phyloP scores from a whole-genome alignment of 306 rosid species.

The Castanea crenata region DNA sequence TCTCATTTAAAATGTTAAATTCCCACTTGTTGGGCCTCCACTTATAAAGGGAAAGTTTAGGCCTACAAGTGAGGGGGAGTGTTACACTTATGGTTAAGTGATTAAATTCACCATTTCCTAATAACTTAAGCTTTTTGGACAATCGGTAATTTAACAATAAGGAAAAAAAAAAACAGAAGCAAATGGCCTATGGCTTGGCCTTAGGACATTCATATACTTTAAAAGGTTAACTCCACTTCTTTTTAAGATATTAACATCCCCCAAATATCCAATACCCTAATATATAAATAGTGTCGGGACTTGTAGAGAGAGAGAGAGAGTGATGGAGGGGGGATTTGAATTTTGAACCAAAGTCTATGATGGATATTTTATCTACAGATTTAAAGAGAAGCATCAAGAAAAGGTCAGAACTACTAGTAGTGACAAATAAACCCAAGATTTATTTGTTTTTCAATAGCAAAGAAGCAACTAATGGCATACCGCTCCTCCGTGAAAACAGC shows the following conservation, averaged over 20 bases:
- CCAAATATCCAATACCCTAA: background rate
- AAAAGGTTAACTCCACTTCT: background rate
- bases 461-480: slow-evolving; percentile 39
- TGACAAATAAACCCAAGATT: background rate
- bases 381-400: background rate
- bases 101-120: no score
- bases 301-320: no score
- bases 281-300: no score
- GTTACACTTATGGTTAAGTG: no score
- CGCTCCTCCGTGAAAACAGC: slow-evolving; percentile 52
- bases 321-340: background rate
- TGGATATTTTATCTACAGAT: background rate
- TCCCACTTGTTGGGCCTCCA: no score
- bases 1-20: no score
- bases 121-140: no score
- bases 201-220: background rate
- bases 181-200: background rate
- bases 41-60: no score
- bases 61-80: no score
- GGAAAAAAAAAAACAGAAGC: background rate
- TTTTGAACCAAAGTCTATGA: background rate
- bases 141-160: no score
- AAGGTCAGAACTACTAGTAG: background rate
- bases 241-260: background rate
- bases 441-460: background rate